Conservation (phyloP, 1,284 basidiomycete species). For the Neonothopanus nambi region DNA sequence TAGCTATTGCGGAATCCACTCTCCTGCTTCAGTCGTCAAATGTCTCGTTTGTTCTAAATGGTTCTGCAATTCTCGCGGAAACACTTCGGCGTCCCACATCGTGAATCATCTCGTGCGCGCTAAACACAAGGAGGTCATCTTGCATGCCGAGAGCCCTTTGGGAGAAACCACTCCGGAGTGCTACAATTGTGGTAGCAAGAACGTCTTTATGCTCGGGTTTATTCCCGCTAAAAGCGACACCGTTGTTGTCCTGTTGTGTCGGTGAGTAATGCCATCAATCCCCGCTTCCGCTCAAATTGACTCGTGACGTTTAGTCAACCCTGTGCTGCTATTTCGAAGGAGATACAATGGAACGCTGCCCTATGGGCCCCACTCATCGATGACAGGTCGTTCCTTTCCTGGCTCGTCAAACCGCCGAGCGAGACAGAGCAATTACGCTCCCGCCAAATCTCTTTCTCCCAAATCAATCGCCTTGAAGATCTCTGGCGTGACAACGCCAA, state of each 20-base stretch:
- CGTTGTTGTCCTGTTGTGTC: slow-evolving; percentile 96
- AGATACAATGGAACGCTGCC: slow-evolving; percentile 97
- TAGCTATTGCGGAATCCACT: slow-evolving; percentile 99
- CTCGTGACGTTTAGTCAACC: slow-evolving; percentile 70
- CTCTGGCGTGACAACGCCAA: slow-evolving; percentile 96
- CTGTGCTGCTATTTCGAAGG: slow-evolving; percentile 95
- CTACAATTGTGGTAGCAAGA: slow-evolving; percentile 99
- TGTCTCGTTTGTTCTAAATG: slow-evolving; percentile 96
- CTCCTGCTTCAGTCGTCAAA: slow-evolving; percentile 95
- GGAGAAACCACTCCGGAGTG: slow-evolving; percentile 98
- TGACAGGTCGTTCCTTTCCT: slow-evolving; percentile 96
- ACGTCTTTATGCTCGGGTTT: slow-evolving; percentile 98
- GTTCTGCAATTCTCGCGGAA: slow-evolving; percentile 99
- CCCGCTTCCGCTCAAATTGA: not conserved
- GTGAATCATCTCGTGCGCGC: slow-evolving; percentile 99
- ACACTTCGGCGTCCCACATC: slow-evolving; percentile 97
- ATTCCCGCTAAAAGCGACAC: slow-evolving; percentile 99
- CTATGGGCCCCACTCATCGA: slow-evolving; percentile 99
- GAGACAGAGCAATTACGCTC: slow-evolving; percentile 95
- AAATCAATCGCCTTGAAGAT: slow-evolving; percentile 97
- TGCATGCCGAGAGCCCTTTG: slow-evolving; percentile 93
- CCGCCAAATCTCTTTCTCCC: slow-evolving; percentile 93
- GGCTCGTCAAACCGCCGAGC: slow-evolving; percentile 96
- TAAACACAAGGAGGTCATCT: slow-evolving; percentile 97
- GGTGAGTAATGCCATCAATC: slow-evolving; percentile 51